Conservation (phyloP, 805 yeast genomes). For the Hanseniaspora nectarophila region DNA sequence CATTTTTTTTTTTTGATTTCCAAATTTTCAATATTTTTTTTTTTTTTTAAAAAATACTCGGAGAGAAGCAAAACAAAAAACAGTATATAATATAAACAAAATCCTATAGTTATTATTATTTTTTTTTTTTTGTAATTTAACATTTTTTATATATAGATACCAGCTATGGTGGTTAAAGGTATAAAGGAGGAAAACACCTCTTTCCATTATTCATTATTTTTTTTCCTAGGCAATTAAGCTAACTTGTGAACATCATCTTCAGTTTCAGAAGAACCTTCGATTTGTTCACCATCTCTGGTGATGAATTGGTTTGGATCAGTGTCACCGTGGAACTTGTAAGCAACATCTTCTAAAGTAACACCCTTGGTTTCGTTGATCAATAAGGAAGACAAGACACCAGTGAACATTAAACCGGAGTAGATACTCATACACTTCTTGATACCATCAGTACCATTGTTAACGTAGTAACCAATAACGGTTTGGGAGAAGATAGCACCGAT, state of each 20-base stretch:
- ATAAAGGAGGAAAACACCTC: no score
- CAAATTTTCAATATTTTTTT: no score
- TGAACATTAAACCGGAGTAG: slow-evolving; percentile 81
- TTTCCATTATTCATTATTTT: neutral
- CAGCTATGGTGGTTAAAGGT: neutral
- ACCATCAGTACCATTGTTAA: slow-evolving; percentile 53
- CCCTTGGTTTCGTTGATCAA: slow-evolving; percentile 85
- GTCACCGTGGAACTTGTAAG: slow-evolving; percentile 76
- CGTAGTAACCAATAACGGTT: slow-evolving; percentile 77
- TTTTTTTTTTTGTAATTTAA: no score
- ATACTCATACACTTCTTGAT: slow-evolving; percentile 63
- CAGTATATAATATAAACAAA: no score
- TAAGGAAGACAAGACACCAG: slow-evolving; percentile 55
- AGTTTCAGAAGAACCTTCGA: slow-evolving; percentile 13
- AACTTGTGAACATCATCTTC: slow-evolving; percentile 14
- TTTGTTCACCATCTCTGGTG: slow-evolving; percentile 1
- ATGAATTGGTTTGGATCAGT: slow-evolving; percentile 32
- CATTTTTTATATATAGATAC: no score
- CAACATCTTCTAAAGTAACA: slow-evolving; percentile 73
- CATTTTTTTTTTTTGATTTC: no score
- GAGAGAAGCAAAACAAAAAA: no score
- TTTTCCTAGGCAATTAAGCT: slow-evolving; percentile 3
- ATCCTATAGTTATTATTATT: no score
- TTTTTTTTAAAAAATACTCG: no score
- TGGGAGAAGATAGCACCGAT: slow-evolving; percentile 89